phyloP scores from a whole-genome alignment of 495 filamentous ascomycete species.

The Penicillium turbatum region DNA sequence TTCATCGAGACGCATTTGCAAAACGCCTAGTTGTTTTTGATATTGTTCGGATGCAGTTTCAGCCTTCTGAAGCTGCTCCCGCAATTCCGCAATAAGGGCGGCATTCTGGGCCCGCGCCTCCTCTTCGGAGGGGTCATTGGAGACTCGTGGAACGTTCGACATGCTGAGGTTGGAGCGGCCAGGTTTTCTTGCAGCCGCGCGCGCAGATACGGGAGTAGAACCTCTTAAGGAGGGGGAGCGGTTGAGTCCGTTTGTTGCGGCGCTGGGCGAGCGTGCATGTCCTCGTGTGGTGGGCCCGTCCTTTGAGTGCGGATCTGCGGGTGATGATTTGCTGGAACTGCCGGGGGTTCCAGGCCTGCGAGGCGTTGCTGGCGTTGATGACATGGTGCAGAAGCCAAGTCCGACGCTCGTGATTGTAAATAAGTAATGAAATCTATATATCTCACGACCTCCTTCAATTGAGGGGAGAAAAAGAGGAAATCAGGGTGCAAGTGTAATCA shows the following conservation, averaged over 20 bases:
- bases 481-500: slow-evolving; percentile 19
- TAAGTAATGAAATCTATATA: slow-evolving; percentile 13
- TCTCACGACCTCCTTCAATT: slow-evolving; percentile 8
- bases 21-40: slow-evolving; percentile 74
- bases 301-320: slow-evolving; percentile 30
- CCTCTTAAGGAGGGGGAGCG: slow-evolving; percentile 41
- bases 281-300: slow-evolving; percentile 40
- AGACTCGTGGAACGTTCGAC: slow-evolving; percentile 51
- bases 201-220: slow-evolving; percentile 62
- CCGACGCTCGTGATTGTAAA: slow-evolving; percentile 17
- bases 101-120: slow-evolving; percentile 67
- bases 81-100: slow-evolving; percentile 78
- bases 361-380: slow-evolving; percentile 41
- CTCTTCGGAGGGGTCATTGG: slow-evolving; percentile 55
- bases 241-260: slow-evolving; percentile 37
- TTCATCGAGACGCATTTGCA: slow-evolving; percentile 85
- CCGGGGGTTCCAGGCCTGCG: slow-evolving; percentile 42
- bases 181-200: slow-evolving; percentile 60
- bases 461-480: slow-evolving; percentile 2
- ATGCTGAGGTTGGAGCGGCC: slow-evolving; percentile 56
- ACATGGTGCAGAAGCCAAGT: slow-evolving; percentile 34
- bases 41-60: slow-evolving; percentile 75
- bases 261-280: slow-evolving; percentile 42
- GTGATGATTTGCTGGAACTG: slow-evolving; percentile 38
- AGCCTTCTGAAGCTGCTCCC: slow-evolving; percentile 72